These are phyloP conservation scores for Oryza longistaminata DNA, from an alignment of 176 grass and related monocot species.

Conservation along the genomic window DNA sequence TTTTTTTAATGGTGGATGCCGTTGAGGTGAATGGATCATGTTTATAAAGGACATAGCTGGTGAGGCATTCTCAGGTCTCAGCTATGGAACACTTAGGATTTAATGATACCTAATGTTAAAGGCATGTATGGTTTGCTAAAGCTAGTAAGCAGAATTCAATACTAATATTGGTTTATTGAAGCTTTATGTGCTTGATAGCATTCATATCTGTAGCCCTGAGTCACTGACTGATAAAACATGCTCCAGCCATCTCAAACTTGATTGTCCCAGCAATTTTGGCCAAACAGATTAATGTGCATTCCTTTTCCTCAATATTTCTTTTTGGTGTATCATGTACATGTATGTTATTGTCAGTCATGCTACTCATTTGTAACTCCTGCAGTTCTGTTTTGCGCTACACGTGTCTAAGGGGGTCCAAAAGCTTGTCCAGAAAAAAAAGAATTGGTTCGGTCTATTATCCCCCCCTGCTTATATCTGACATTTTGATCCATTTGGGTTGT, in stretches of 20 bases:
- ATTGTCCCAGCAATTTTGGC: background rate
- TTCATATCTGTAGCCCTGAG: background rate
- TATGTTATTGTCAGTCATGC: background rate
- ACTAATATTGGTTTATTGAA: background rate
- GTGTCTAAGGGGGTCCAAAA: background rate
- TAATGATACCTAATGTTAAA: background rate
- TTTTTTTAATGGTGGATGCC: background rate
- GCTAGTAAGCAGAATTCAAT: background rate
- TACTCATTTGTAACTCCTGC: background rate
- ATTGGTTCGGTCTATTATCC: background rate
- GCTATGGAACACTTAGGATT: background rate
- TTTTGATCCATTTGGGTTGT: background rate
- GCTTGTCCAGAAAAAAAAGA: background rate
- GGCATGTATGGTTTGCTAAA: background rate
- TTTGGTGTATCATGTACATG: background rate
- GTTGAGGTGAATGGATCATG: background rate
- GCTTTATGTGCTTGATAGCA: background rate
- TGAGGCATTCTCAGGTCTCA: background rate
- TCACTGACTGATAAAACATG: background rate
- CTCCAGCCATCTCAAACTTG: background rate
- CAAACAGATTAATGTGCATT: background rate
- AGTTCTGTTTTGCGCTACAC: background rate
- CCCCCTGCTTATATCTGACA: background rate
- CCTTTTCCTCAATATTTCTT: background rate
- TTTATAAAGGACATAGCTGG: background rate